phyloP scores from a whole-genome alignment of 2,329 filamentous ascomycete species.

The Diaporthe sp. region DNA sequence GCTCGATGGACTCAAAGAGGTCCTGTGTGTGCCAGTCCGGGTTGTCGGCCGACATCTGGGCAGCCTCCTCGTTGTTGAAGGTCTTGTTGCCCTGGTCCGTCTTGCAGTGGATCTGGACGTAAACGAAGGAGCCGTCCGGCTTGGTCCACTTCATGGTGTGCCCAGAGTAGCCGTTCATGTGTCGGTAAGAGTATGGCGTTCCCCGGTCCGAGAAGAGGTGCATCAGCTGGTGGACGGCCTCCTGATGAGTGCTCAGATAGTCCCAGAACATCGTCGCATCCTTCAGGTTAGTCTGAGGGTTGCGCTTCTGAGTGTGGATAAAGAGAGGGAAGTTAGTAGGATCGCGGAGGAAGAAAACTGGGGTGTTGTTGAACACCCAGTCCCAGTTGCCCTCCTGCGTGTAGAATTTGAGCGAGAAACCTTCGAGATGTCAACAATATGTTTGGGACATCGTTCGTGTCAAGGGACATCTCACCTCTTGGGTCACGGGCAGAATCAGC shows the following conservation, averaged over 20 bases:
- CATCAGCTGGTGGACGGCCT: slow-evolving; percentile 75
- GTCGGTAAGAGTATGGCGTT: slow-evolving; percentile 74
- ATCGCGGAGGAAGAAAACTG: slow-evolving; percentile 82
- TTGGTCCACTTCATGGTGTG: slow-evolving; percentile 78
- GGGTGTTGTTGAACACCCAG: slow-evolving; percentile 82
- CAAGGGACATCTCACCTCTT: slow-evolving; percentile 61
- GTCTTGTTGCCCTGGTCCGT: slow-evolving; percentile 73
- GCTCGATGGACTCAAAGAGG: slow-evolving; percentile 73
- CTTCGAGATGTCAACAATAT: slow-evolving; percentile 11
- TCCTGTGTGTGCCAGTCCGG: slow-evolving; percentile 76
- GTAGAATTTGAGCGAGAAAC: slow-evolving; percentile 80
- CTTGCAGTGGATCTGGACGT: slow-evolving; percentile 75
- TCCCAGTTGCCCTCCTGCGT: slow-evolving; percentile 83
- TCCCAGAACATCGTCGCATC: slow-evolving; percentile 77
- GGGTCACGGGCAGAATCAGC: slow-evolving; percentile 85
- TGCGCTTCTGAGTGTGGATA: slow-evolving; percentile 83
- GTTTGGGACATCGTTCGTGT: no score
- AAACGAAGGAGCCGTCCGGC: slow-evolving; percentile 74
- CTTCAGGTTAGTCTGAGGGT: slow-evolving; percentile 79
- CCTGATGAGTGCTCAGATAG: slow-evolving; percentile 70
- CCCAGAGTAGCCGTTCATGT: slow-evolving; percentile 78
- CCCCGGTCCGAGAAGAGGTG: slow-evolving; percentile 76
- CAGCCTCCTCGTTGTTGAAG: slow-evolving; percentile 70
- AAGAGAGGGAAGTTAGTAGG: slow-evolving; percentile 81
- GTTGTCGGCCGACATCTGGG: slow-evolving; percentile 65